A percentile compares a stretch with the other conserved stretches of the same genome.
Evolutionary conservation across 495 filamentous ascomycete species (phyloP).

Genomic region (Penicillium ucsense): DNA sequence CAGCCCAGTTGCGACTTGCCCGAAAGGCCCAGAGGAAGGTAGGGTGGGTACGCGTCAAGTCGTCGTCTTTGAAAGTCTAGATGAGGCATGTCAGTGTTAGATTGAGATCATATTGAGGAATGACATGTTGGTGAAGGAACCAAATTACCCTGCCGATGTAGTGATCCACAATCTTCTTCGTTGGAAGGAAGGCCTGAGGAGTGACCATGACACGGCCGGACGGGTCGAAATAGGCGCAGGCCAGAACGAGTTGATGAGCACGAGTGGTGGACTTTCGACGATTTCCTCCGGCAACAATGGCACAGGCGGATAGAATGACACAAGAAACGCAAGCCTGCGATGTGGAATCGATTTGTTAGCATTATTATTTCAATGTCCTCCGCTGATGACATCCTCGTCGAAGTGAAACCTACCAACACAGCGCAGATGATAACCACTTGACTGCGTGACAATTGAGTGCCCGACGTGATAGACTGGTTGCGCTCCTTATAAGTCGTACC

Average conservation of each 20-base stretch:
- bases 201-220: slow-evolving; percentile 71
- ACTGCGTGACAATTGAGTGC: slow-evolving; percentile 38
- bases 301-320: slow-evolving; percentile 44
- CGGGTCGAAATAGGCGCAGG: slow-evolving; percentile 64
- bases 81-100: background rate
- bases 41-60: slow-evolving; percentile 65
- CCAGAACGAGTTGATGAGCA: slow-evolving; percentile 71
- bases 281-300: slow-evolving; percentile 46
- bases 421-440: slow-evolving; percentile 54
- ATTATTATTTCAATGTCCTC: too few relatives aligned
- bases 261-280: slow-evolving; percentile 47
- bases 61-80: slow-evolving; percentile 59
- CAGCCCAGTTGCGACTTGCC: slow-evolving; percentile 65
- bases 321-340: slow-evolving; percentile 49
- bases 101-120: background rate
- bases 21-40: slow-evolving; percentile 84
- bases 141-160: slow-evolving; percentile 55
- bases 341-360: background rate
- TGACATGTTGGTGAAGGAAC: background rate
- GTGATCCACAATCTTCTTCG: slow-evolving; percentile 65
- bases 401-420: slow-evolving; percentile 43
- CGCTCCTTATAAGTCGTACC: slow-evolving; percentile 57
- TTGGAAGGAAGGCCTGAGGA: slow-evolving; percentile 71
- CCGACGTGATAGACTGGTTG: slow-evolving; percentile 16
- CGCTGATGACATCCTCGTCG: too few relatives aligned